Evolutionary conservation across 768 basidiomycete genomes (phyloP).

Genomic region (Sporobolomyces phaffii): DNA sequence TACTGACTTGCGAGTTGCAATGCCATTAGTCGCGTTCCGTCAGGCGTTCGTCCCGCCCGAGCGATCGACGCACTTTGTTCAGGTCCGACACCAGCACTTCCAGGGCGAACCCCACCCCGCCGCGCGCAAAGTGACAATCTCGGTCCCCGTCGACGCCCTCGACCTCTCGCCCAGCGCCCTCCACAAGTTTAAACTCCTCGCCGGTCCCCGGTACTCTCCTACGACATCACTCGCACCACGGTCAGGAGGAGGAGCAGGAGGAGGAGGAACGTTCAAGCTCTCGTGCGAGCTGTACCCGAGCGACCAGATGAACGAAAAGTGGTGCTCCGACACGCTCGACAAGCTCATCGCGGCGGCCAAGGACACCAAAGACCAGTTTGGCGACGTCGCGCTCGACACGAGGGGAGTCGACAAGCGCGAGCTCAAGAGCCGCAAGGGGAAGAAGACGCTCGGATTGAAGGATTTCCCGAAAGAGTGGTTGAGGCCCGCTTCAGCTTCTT

Average conservation of each 20-base stretch:
- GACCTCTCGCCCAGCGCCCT: conserved; percentile 41
- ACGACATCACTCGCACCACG: not conserved
- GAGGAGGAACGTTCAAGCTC: conserved; percentile 61
- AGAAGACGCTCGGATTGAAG: conserved; percentile 59
- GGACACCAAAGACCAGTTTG: conserved; percentile 51
- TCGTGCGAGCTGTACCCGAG: conserved; percentile 79
- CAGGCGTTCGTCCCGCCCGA: conserved; percentile 70
- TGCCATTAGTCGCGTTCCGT: conserved; percentile 56
- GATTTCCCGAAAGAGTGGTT: conserved; percentile 88
- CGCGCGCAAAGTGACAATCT: conserved; percentile 51
- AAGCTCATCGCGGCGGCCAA: conserved; percentile 64
- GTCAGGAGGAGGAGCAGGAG: not conserved
- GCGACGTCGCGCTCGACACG: conserved; percentile 69
- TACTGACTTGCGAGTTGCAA: not conserved
- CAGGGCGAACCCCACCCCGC: conserved; percentile 70
- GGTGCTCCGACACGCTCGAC: conserved; percentile 82
- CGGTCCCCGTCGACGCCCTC: conserved; percentile 61
- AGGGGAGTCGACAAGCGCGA: conserved; percentile 56
- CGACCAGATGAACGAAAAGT: conserved; percentile 83
- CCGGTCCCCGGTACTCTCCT: conserved; percentile 74
- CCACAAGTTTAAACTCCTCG: conserved; percentile 80
- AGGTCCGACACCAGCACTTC: conserved; percentile 69
- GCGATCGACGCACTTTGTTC: conserved; percentile 52
- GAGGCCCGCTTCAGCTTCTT: not conserved
- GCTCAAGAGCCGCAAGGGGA: conserved; percentile 56